Base-by-base conservation (phyloP, 129 eudicot species). In the Oenanthe sinensis region DNA sequence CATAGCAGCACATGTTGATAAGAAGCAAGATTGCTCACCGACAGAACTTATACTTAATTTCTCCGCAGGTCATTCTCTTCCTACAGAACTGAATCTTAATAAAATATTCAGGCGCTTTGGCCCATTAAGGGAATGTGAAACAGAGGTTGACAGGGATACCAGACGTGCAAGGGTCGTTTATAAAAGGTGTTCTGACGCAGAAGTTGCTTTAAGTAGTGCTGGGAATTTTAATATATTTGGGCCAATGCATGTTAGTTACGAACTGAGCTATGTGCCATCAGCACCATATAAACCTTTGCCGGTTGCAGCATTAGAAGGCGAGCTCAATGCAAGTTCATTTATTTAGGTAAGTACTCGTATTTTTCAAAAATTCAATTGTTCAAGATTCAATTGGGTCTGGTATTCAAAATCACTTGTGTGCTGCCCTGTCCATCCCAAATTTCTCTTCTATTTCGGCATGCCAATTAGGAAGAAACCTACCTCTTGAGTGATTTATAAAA, bases 151-250 rank as follows among this genome's bases (percentile, higher is more conserved):
- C 75, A 75, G 81, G 72, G 87, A 83, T 48, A 74, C 83, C 15
- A 87, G 89, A 28, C 91, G 96, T 65, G 98, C 98, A 16, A 83
- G 88, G 77, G 96, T 95, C 76, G 92, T 95, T 13, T 94, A 88
- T 75, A 95, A 95, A 76, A 86, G 86, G 79, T 89, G 97, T 82
- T 86, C 92, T 17, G 98, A 95, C 79, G 98, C 98, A n/a, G 93
- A 91, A 88, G 93, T 88, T 84, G 98, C 98, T 77, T 86, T 77
- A 68, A 83, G 82, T 62, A 95, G 98, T 85, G 91, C 98, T 1
- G 88, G 87, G 45, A 90, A 78, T 70, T 90, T 95, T 43, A 90
- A 81, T 74, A 90, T 95, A 50, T 91, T 95, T 79, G 98, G 97
- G 54, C 75, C 98, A 8, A 82, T 75, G 65, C 82, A 50, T 75